Base-by-base conservation (phyloP, 2,329 filamentous ascomycete species). In the Trichoderma arundinaceum region DNA sequence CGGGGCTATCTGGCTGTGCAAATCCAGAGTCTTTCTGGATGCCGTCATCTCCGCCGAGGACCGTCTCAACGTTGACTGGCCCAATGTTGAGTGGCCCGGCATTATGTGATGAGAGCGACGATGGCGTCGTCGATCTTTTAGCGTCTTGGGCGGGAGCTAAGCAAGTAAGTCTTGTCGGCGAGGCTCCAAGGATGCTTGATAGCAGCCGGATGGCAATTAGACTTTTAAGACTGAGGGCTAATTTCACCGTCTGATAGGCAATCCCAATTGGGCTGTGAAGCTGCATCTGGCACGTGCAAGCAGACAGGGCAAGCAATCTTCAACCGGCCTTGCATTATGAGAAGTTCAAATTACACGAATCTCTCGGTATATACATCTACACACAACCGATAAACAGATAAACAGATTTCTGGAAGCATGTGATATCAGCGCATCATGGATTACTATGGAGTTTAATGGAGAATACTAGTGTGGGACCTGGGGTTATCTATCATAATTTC, bases 161-260 rank as follows among this genome's bases (percentile, higher is more conserved):
- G 39, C 59, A 63, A 46, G 59, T 63, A 38, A 46, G 59, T 62
- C 38, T 60, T 44, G 28, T 19, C 32, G 9, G 46, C 38, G 46
- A 51, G 3, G 22, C 15, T 15, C 22, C 17, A 35, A 43, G 35
- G 8, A 8, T 46, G 22, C 9, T 44, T 35, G 19, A 53, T 19
- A n/a, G 9, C 17, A 32, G 35, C n/a, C 32, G n/a, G 48, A 51
- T 22, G 28, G 15, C 49, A 15, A 8, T 8, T 41, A n/a, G 38
- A 41, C 32, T 59, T 32, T 9, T n/a, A 13, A 33, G 41, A 15
- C 19, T 52, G 17, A 12, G 53, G 3, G 33, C 38, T 59, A 58
- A 44, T 15, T 19, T 44, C 6, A 8, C 12, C 22, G n/a, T 49
- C 6, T 3, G 9, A 9, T 43, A 63, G 59, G 32, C 32, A 17